Base-by-base conservation (phyloP, 1,284 basidiomycete species). In the Blastosporella zonata region DNA sequence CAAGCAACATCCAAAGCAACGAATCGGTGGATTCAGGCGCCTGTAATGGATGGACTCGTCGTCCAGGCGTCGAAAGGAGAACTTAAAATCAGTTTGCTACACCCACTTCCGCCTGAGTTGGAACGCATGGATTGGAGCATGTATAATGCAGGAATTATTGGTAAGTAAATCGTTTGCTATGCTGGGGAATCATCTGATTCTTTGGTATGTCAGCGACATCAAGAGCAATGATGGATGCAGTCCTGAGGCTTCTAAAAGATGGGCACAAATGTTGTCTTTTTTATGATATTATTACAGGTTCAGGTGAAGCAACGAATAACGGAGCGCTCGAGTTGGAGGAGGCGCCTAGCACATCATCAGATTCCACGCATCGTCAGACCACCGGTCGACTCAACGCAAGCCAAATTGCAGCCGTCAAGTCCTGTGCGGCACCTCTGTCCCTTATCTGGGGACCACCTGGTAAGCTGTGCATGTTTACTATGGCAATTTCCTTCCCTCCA, bases 371-470 rank as follows among this genome's bases (percentile, higher is more conserved):
- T 13, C 28, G 15, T 1, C 4, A n/a, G 2, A 28, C 9, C 6
- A 46, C 41, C 7, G 31, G 23, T 12, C n/a, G 52, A 6, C 61
- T 84, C 50, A 84, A 84, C 49, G 64, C 60, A 9, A 84, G 81
- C 57, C 82, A 85, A 60, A 58, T 67, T 12, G 44, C 47, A 2
- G 82, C 82, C 1, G 71, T 82, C 12, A 56, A 59, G 9, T 71
- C 74, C 0, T 73, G 70, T 49, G 55, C 64, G 18, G 62, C 64
- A 1, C 69, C 64, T 5, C 58, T 84, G 8, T 76, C 78, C 22
- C 58, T 84, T 28, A 81, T 84, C 9, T 84, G 82, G 82, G 82
- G 82, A 2, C 82, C 82, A 18, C 82, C 82, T 52, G 80, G 81
- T 78, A 54, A 41, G 66, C 53, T 27, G 25, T 10, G 25, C 25